phyloP scores from a whole-genome alignment of 768 basidiomycete species.

The Lyophyllum decastes region DNA sequence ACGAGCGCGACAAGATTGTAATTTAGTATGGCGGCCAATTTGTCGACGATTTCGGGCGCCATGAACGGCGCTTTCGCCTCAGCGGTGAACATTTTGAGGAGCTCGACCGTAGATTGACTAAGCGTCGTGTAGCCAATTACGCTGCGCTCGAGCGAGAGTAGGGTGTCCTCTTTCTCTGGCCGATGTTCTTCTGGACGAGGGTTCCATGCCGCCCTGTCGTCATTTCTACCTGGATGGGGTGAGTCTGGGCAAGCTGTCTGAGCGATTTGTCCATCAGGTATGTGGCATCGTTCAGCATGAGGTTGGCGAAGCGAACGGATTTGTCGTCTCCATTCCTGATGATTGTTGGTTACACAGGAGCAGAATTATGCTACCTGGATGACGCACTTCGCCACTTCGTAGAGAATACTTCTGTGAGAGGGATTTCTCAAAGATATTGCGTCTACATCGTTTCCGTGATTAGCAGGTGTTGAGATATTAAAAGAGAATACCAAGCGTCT shows the following conservation, averaged over 20 bases:
- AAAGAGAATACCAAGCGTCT: too few relatives aligned
- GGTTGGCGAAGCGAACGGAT: slow-evolving; percentile 93
- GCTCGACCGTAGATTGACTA: slow-evolving; percentile 82
- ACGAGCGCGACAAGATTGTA: slow-evolving; percentile 92
- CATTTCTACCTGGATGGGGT: slow-evolving; percentile 85
- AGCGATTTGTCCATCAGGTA: slow-evolving; percentile 97
- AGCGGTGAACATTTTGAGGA: slow-evolving; percentile 92
- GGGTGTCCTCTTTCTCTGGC: slow-evolving; percentile 77
- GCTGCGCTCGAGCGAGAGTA: slow-evolving; percentile 80
- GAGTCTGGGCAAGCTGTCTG: slow-evolving; percentile 84
- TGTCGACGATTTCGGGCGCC: slow-evolving; percentile 94
- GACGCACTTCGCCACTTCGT: slow-evolving; percentile 69
- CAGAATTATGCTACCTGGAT: neutral
- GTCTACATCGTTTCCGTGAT: too few relatives aligned
- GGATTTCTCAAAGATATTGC: slow-evolving; percentile 67
- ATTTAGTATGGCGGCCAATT: slow-evolving; percentile 94
- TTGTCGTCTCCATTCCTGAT: slow-evolving; percentile 76
- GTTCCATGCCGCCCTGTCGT: slow-evolving; percentile 69
- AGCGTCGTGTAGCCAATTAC: slow-evolving; percentile 87
- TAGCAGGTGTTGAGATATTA: too few relatives aligned
- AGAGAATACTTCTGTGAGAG: slow-evolving; percentile 82
- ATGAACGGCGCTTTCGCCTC: slow-evolving; percentile 93
- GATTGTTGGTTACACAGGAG: neutral
- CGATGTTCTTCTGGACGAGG: slow-evolving; percentile 67
- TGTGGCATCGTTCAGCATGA: slow-evolving; percentile 99